Base-by-base conservation (phyloP, 106 monocot genomes). In the Iris macrosiphon region DNA sequence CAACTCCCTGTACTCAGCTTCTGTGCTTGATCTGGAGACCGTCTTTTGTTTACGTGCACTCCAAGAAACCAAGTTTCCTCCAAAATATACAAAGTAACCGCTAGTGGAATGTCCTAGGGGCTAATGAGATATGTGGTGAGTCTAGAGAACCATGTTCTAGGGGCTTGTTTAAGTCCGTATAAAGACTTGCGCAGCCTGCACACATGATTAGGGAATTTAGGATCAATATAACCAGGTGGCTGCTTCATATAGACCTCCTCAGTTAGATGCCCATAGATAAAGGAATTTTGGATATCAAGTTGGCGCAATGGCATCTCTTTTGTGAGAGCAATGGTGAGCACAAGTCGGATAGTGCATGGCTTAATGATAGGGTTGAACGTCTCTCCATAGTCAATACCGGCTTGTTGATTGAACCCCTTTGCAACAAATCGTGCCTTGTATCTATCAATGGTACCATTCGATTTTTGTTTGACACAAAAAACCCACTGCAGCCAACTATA, bases 321-420 rank as follows among this genome's bases (percentile, higher is more conserved):
- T 5, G 48, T 24, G 10, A 14, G 7, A 11, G 6, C 25, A 26
- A 49, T 21, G 25, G 48, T 8, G 25, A 49, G 2, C 0, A 49
- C 14, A 23, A 10, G 22, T 3, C 2, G 19, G 25, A 49, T 49
- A 8, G 48, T 49, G 6, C 2, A 8, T 24, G 18, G 7, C 17
- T 24, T 25, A 8, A 49, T 24, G 0, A 49, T 13, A 4, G 25
- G 48, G 25, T 24, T 49, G 25, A 49, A 22, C 8, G 48, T 49
- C 25, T 49, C 48, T 24, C 25, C 48, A 49, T 23, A 49, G 22
- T 49, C 14, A 3, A 49, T 9, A 22, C 48, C 48, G 2, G 3
- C 10, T 20, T 49, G 48, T 49, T 49, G 48, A 49, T 49, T 26
- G 22, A 24, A 49, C 8, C 48, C 48, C 25, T 49, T 49, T 20